Evolutionary conservation across 106 monocot genomes (phyloP).

Genomic region (Dioscorea dumetorum): DNA sequence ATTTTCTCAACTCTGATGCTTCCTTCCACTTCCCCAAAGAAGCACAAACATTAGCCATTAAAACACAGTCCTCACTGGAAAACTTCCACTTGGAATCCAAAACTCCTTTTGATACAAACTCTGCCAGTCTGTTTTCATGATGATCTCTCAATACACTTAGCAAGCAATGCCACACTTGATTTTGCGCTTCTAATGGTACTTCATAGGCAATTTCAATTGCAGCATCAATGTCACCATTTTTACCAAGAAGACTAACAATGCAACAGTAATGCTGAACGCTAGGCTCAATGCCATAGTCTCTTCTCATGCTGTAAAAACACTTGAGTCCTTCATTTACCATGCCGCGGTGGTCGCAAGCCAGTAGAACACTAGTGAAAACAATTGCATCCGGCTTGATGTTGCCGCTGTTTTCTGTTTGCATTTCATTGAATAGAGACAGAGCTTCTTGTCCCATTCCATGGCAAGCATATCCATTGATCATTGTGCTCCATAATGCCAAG

Average conservation of each 20-base stretch:
- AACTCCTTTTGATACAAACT: conserved; percentile 2
- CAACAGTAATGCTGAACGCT: conserved; percentile 36
- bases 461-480: conserved; percentile 24
- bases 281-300: conserved; percentile 29
- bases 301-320: conserved; percentile 27
- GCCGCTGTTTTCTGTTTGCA: conserved; percentile 11
- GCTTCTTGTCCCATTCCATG: conserved; percentile 28
- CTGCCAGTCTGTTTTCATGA: background rate
- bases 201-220: conserved; percentile 16
- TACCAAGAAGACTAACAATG: conserved; percentile 37
- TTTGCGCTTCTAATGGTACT: conserved; percentile 18
- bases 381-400: conserved; percentile 27
- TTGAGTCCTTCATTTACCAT: conserved; percentile 29
- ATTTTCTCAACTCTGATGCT: conserved; percentile 19
- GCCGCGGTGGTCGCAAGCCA: conserved; percentile 38
- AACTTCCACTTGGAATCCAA: background rate
- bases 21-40: conserved; percentile 43
- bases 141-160: conserved; percentile 26
- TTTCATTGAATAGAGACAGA: conserved; percentile 28
- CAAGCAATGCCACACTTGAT: conserved; percentile 17
- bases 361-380: conserved; percentile 26
- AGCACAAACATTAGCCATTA: conserved; percentile 23
- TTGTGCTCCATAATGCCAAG: conserved; percentile 17
- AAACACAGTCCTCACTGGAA: conserved; percentile 19
- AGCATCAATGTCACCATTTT: conserved; percentile 20